Conservation (phyloP, 257 asterid species). For the Plantago ovata region DNA sequence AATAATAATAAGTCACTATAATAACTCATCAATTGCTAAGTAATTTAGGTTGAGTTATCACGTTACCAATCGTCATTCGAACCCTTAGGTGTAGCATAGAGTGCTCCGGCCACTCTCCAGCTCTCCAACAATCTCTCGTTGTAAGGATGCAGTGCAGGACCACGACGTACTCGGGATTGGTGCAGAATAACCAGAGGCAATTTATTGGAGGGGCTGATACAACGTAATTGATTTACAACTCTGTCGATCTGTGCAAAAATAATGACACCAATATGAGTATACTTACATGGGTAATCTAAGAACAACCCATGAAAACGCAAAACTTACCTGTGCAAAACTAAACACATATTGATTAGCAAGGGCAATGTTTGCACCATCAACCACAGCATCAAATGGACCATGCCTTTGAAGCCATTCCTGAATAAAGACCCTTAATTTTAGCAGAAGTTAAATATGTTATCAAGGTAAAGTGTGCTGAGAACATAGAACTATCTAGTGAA, state of each 20-base stretch:
- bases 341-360: constrained; percentile 46
- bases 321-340: constrained; percentile 56
- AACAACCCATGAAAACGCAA: constrained; percentile 5
- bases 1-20: no score
- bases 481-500: no score
- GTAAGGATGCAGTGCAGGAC: constrained; percentile 72
- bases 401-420: constrained; percentile 84
- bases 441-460: no score
- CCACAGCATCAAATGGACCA: constrained; percentile 93
- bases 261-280: constrained; percentile 12
- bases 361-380: constrained; percentile 83
- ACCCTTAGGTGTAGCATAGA: constrained; percentile 81
- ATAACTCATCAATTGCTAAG: no score
- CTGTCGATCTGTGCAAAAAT: constrained; percentile 45
- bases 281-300: constrained; percentile 4
- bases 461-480: no score
- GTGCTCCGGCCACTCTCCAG: constrained; percentile 80
- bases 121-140: constrained; percentile 69
- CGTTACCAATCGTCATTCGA: constrained; percentile 96
- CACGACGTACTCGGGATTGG: constrained; percentile 64
- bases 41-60: no score
- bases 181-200: constrained; percentile 87
- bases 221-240: constrained; percentile 52
- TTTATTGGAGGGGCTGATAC: constrained; percentile 61
- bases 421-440: constrained; percentile 20